Conservation (phyloP, 352 stramenopile genomes). For the Blastocystis sp. region DNA sequence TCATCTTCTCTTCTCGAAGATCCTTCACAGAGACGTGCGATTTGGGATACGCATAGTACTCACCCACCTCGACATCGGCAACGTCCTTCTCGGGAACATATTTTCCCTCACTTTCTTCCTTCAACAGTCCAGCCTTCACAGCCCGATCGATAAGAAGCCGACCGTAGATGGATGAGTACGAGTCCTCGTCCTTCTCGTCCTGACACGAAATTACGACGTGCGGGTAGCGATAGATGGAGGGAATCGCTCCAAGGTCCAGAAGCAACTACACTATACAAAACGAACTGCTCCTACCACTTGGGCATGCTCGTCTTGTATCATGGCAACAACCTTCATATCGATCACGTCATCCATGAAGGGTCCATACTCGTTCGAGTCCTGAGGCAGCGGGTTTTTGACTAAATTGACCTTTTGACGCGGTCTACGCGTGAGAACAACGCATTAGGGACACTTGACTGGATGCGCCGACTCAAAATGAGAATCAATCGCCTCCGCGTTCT, state of each 20-base stretch:
- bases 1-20: slow-evolving; percentile 16
- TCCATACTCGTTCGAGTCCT: slow-evolving; percentile 36
- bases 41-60: slow-evolving; percentile 35
- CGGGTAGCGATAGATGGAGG: slow-evolving; percentile 44
- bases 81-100: neutral
- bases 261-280: slow-evolving; percentile 4
- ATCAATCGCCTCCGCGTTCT: neutral
- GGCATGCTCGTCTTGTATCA: slow-evolving; percentile 36
- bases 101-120: neutral
- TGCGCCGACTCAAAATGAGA: neutral
- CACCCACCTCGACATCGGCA: neutral
- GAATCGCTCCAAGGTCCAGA: neutral
- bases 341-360: slow-evolving; percentile 44
- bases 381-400: neutral
- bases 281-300: neutral
- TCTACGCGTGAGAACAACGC: neutral
- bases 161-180: slow-evolving; percentile 47
- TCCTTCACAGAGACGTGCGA: slow-evolving; percentile 13
- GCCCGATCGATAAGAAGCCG: slow-evolving; percentile 37
- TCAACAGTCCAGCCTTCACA: slow-evolving; percentile 34
- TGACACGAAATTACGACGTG: slow-evolving; percentile 48
- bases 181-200: neutral
- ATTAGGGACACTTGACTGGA: neutral
- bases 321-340: slow-evolving; percentile 27
- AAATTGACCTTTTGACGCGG: slow-evolving; percentile 34